Percentiles rank a stretch among this genome's conserved stretches.
Evolutionary conservation across 228 moss, liverwort and hornwort species (phyloP).

Genomic region (Sphagnum fallax): DNA sequence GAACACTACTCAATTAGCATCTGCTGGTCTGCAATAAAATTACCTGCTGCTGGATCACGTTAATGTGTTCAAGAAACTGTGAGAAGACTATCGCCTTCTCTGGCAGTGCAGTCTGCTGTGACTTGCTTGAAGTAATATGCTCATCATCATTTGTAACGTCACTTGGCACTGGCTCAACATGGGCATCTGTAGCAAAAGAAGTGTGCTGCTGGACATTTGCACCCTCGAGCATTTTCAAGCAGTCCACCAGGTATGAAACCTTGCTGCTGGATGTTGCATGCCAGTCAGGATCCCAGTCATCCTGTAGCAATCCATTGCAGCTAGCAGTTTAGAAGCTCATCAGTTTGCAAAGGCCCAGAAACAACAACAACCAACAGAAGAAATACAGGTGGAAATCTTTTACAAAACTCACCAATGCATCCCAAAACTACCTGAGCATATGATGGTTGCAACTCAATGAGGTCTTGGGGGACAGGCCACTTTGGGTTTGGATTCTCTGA

Average conservation of each 20-base stretch:
- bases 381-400: too few relatives aligned
- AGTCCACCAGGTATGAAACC: conserved; percentile 76
- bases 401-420: too few relatives aligned
- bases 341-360: too few relatives aligned
- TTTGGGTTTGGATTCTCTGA: conserved; percentile 94
- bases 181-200: conserved; percentile 16
- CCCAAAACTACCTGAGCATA: conserved; percentile 71
- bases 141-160: conserved; percentile 13
- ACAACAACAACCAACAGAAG: too few relatives aligned
- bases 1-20: too few relatives aligned
- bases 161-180: conserved; percentile 11
- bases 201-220: conserved; percentile 37
- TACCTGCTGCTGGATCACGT: conserved; percentile 89
- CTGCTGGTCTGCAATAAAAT: neutral
- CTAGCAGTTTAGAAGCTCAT: too few relatives aligned
- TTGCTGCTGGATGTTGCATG: conserved; percentile 94
- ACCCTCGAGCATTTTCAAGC: conserved; percentile 60
- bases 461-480: conserved; percentile 98
- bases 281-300: conserved; percentile 97
- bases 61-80: conserved; percentile 97
- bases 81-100: conserved; percentile 94
- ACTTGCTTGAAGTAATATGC: conserved; percentile 22
- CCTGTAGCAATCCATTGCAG: conserved; percentile 33
- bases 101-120: conserved; percentile 27
- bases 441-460: conserved; percentile 98